phyloP scores from a whole-genome alignment of 768 basidiomycete species.

The Termitomyces sp. region DNA sequence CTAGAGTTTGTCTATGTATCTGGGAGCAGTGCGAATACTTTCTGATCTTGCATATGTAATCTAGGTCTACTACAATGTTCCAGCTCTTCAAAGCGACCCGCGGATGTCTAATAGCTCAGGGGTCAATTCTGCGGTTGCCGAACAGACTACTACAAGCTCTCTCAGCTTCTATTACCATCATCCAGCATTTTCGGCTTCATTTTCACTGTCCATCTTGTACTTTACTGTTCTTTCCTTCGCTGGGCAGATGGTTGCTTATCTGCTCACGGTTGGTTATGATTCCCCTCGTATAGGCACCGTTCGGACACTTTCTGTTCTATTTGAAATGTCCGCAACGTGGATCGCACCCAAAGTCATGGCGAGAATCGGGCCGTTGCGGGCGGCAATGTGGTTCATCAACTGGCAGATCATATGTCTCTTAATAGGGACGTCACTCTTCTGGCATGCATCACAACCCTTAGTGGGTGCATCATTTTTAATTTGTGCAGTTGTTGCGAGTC shows the following conservation, averaged over 20 bases:
- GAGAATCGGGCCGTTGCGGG: constrained; percentile 19
- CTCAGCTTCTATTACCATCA: constrained; percentile 16
- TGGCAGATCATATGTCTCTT: constrained; percentile 20
- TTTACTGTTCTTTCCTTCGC: constrained; percentile 23
- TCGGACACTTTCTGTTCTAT: constrained; percentile 17
- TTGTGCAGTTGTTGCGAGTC: constrained; percentile 18
- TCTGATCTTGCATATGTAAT: background rate
- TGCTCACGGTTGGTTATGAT: constrained; percentile 18
- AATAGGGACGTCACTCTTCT: constrained; percentile 14
- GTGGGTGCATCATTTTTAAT: constrained; percentile 15
- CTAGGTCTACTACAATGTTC: constrained; percentile 3
- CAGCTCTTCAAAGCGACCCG: background rate
- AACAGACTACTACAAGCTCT: background rate
- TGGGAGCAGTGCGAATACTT: background rate
- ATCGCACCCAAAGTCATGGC: constrained; percentile 18
- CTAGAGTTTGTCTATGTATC: constrained; percentile 11
- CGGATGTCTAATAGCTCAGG: background rate
- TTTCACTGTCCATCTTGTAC: constrained; percentile 20
- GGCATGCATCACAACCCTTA: constrained; percentile 4
- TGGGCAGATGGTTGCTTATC: constrained; percentile 23
- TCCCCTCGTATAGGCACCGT: constrained; percentile 17
- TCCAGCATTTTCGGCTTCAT: constrained; percentile 18
- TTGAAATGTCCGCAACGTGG: constrained; percentile 24
- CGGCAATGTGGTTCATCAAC: constrained; percentile 24
- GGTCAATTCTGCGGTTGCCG: background rate